These are phyloP conservation scores for Tolypocladium tundrense DNA, from an alignment of 2,329 filamentous ascomycete genomes.

Conservation along the genomic window DNA sequence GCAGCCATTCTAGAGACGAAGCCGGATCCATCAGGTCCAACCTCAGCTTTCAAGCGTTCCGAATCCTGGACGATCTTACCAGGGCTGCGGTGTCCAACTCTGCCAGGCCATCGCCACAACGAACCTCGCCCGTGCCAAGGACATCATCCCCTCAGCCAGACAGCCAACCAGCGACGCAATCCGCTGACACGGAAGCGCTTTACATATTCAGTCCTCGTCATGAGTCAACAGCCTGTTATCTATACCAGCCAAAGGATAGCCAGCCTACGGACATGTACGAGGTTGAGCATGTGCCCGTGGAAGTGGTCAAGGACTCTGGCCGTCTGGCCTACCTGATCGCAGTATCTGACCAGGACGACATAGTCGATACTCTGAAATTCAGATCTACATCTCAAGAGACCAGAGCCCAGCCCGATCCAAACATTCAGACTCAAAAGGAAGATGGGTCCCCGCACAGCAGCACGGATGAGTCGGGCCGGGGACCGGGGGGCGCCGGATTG, in stretches of 20 bases:
- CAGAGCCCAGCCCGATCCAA: neutral
- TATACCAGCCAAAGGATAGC: slow-evolving; percentile 1
- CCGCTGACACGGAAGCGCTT: neutral
- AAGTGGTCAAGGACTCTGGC: slow-evolving; percentile 1
- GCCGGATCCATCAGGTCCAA: neutral
- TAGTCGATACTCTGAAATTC: neutral
- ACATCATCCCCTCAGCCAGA: neutral
- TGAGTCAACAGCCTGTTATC: slow-evolving; percentile 3
- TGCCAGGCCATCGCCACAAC: neutral
- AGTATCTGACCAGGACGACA: slow-evolving; percentile 2
- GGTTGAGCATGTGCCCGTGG: slow-evolving; percentile 6
- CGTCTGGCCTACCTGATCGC: slow-evolving; percentile 4
- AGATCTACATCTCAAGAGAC: neutral
- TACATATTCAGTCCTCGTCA: slow-evolving; percentile 7
- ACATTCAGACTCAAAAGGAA: too few species aligned
- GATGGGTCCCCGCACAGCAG: neutral
- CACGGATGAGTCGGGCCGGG: neutral
- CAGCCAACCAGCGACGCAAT: neutral
- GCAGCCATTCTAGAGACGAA: neutral
- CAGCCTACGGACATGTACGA: neutral
- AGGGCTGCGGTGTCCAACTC: neutral
- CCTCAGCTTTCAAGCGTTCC: neutral
- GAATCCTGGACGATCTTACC: neutral
- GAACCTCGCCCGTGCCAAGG: neutral
- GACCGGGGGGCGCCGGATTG: neutral